Conservation (phyloP, 257 asterid genomes). For the Jaltomata sinuosa region DNA sequence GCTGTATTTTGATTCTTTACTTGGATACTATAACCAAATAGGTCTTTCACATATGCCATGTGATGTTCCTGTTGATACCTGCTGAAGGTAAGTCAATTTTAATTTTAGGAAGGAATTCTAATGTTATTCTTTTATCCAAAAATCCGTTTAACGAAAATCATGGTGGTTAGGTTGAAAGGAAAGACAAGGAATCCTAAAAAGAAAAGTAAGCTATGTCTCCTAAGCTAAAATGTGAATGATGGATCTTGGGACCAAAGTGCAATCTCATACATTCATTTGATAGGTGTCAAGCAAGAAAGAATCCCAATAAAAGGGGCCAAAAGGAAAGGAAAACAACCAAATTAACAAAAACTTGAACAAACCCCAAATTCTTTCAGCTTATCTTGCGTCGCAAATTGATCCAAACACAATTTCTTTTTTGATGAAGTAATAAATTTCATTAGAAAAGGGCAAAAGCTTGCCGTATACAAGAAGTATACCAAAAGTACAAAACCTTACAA, state of each 20-base stretch:
- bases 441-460: no score
- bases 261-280: neutral
- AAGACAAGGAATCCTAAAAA: neutral
- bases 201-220: neutral
- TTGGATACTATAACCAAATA: neutral
- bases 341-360: neutral
- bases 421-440: no score
- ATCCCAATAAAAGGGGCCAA: neutral
- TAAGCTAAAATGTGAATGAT: neutral
- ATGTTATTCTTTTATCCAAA: neutral
- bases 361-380: neutral
- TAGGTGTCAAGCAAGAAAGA: neutral
- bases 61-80: neutral
- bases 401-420: neutral
- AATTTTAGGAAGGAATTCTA: neutral
- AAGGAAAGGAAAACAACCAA: neutral
- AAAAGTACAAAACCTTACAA: no score
- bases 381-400: neutral
- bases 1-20: neutral
- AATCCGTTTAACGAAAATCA: neutral
- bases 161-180: neutral
- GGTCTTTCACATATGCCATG: neutral
- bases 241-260: neutral
- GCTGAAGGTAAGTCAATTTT: neutral
- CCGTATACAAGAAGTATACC: no score